Conservation (phyloP, 306 rosid genomes). For the Oxytropis ochrocephala region DNA sequence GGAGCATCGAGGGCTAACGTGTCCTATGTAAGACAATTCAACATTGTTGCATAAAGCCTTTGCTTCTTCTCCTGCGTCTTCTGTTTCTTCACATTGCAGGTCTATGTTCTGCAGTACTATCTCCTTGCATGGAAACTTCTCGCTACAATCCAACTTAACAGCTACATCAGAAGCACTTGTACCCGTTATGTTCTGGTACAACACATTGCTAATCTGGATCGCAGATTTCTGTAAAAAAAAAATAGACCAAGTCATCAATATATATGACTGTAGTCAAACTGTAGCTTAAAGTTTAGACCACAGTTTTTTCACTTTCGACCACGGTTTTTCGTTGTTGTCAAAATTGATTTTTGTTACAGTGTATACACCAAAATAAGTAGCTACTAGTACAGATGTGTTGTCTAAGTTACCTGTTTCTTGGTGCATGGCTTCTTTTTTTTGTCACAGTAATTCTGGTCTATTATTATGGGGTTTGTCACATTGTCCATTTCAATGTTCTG, state of each 20-base stretch:
- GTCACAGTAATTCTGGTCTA: slow-evolving; percentile 72
- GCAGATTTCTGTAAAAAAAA: slow-evolving; percentile 33
- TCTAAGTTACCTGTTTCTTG: slow-evolving; percentile 35
- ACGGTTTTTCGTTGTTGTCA: too few species aligned
- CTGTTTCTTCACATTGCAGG: slow-evolving; percentile 9
- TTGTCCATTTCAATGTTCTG: slow-evolving; percentile 52
- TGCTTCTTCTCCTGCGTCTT: slow-evolving; percentile 8
- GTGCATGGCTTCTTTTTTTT: slow-evolving; percentile 36
- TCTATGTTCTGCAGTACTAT: slow-evolving; percentile 44
- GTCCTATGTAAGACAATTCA: slow-evolving; percentile 19
- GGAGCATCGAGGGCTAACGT: slow-evolving; percentile 49
- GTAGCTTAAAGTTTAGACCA: too few species aligned
- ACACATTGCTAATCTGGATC: slow-evolving; percentile 55
- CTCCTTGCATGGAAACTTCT: slow-evolving; percentile 41
- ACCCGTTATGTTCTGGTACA: slow-evolving; percentile 61
- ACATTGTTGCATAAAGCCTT: slow-evolving; percentile 47
- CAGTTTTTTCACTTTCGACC: too few species aligned
- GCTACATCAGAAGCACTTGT: slow-evolving; percentile 63
- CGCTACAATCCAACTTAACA: slow-evolving; percentile 65
- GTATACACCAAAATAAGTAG: not conserved
- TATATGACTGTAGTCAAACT: too few species aligned
- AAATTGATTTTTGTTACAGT: too few species aligned
- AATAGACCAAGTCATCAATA: not conserved
- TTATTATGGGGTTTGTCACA: slow-evolving; percentile 60
- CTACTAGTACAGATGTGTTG: not conserved